phyloP scores from a whole-genome alignment of 2,329 filamentous ascomycete species.

The Dactylellina sp. region DNA sequence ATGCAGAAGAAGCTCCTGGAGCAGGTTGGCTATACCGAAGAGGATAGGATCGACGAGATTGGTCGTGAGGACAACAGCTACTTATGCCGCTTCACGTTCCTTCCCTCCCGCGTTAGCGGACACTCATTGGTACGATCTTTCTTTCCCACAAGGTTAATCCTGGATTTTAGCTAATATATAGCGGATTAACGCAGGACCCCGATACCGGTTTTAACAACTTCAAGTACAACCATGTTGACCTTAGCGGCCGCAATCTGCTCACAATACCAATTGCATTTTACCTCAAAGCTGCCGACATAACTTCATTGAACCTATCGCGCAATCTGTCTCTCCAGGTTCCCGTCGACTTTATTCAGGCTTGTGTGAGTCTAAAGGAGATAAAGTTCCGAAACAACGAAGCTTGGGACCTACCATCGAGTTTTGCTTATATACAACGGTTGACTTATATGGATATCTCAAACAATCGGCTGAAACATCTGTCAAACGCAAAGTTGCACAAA shows the following conservation, averaged over 20 bases:
- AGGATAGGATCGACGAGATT: constrained; percentile 89
- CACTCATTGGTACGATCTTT: constrained; percentile 64
- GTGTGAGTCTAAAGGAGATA: constrained; percentile 90
- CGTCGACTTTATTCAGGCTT: constrained; percentile 95
- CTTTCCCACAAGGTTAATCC: neutral
- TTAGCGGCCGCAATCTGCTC: constrained; percentile 87
- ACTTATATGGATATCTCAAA: constrained; percentile 95
- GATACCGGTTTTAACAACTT: constrained; percentile 85
- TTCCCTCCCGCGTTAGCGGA: constrained; percentile 87
- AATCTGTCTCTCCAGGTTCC: constrained; percentile 93
- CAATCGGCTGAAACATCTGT: constrained; percentile 87
- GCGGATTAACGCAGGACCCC: constrained; percentile 73
- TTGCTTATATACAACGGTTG: constrained; percentile 81
- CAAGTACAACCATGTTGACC: constrained; percentile 93
- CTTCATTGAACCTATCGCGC: constrained; percentile 90
- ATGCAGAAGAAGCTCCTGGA: constrained; percentile 92
- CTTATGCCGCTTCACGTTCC: constrained; percentile 92
- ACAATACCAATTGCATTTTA: constrained; percentile 96
- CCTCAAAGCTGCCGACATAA: constrained; percentile 89
- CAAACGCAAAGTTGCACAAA: constrained; percentile 82
- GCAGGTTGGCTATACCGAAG: constrained; percentile 88
- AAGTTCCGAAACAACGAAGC: constrained; percentile 96
- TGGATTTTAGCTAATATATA: constrained; percentile 62
- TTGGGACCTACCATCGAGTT: constrained; percentile 82
- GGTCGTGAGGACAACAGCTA: constrained; percentile 98